Base-by-base conservation (phyloP, 2,329 filamentous ascomycete genomes). In the Trichoderma harzianum region DNA sequence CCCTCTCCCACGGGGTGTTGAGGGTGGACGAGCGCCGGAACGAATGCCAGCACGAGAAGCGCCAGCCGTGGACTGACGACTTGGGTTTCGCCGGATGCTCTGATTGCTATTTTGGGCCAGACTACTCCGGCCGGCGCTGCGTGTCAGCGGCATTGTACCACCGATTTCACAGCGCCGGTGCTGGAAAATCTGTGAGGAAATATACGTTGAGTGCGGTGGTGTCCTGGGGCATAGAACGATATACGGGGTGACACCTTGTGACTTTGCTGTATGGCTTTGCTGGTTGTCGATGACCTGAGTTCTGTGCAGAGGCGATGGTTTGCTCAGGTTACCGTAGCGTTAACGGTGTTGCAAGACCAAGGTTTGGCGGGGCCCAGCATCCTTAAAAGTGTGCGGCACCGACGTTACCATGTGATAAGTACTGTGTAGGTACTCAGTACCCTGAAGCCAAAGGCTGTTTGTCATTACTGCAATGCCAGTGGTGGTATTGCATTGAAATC, bases 131-230 rank as follows among this genome's bases (percentile, higher is more conserved):
- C 73, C 72, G 66, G 74, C 74, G 65, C 75, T 77, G 73, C 78
- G 76, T 43, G 77, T 80, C 39, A 76, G 74, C 51, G 77, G 77
- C 79, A 80, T 80, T 62, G 36, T 67, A 58, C 28, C 68, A 62
- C 30, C 57, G 34, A 21, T 47, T 51, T 36, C n/a, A 36, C 67
- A 36, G 67, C 57, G 57, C 67, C 24, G 39, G 57, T 34, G 28
- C 16, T 58, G 8, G 16, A 32, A 34, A 18, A 26, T 24, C 26
- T n/a, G n/a, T 5, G 32, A 60, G 57, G 16, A 62, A 32, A 7
- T 16, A 24, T 11, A 53, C 21, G 47, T 12, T 24, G 47, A 24
- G 47, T 7, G 30, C n/a, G 57, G 18, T 16, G 32, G 2, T 11
- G 18, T 43, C 5, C 30, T 21, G n/a, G 18, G 16, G 51, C 11